phyloP scores from a whole-genome alignment of 225 moss, liverwort and hornwort species.

The Straminergon stramineum region DNA sequence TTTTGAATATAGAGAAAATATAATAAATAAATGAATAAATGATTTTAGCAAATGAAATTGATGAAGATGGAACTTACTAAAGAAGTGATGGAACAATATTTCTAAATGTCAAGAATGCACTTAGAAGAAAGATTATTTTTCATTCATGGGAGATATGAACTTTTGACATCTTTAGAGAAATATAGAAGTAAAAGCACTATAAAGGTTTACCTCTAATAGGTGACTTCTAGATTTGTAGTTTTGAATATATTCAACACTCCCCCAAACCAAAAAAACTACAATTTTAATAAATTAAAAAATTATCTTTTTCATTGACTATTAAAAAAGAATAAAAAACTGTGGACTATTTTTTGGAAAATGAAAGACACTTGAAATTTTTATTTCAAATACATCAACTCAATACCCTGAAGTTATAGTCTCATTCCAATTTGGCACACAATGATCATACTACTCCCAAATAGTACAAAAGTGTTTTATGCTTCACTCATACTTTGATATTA shows the following conservation, averaged over 20 bases:
- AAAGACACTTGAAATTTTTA: neutral
- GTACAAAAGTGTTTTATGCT: neutral
- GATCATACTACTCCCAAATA: neutral
- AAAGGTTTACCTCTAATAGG: neutral
- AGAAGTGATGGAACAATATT: neutral
- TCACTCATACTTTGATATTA: neutral
- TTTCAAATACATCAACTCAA: neutral
- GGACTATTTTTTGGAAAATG: neutral
- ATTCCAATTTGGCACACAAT: rapidly evolving
- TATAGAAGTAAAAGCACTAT: neutral
- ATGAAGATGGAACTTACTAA: too few relatives aligned
- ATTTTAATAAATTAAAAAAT: neutral
- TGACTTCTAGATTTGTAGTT: neutral
- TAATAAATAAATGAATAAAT: too few relatives aligned
- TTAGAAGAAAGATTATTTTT: neutral
- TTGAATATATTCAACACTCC: neutral
- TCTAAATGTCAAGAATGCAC: neutral
- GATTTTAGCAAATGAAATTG: neutral
- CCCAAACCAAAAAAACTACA: rapidly evolving
- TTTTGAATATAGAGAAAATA: neutral
- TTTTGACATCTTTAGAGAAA: too few relatives aligned
- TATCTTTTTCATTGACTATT: neutral
- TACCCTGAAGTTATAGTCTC: neutral
- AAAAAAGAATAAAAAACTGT: neutral
- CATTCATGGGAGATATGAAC: neutral